These are phyloP conservation scores for Malus sylvestris DNA, from an alignment of 306 rosid genomes.

Conservation along the genomic window DNA sequence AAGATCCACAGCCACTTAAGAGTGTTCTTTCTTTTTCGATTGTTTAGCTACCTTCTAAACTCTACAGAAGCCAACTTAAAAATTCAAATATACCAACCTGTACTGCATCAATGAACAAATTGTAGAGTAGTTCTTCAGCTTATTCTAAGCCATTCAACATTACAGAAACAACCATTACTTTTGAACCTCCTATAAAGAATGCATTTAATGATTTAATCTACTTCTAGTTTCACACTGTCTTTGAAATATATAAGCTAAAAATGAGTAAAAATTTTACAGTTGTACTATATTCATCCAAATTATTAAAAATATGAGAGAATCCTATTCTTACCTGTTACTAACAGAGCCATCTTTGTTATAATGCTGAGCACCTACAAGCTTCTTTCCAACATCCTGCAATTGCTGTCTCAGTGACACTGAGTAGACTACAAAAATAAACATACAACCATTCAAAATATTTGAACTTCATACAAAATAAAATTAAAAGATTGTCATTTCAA, in stretches of 20 bases:
- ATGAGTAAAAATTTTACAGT: neutral
- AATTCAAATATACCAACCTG: neutral
- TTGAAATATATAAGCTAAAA: neutral
- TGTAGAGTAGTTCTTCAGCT: neutral
- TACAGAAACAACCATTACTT: neutral
- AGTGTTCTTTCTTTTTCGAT: neutral
- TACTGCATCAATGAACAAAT: neutral
- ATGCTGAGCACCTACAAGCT: constrained; percentile 91
- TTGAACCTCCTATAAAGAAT: neutral
- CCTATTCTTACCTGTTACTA: constrained; percentile 67
- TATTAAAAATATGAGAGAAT: neutral
- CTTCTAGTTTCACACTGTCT: neutral
- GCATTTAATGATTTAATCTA: neutral
- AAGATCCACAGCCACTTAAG: neutral
- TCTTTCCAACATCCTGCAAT: constrained; percentile 96
- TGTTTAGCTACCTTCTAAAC: neutral
- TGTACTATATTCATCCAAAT: neutral
- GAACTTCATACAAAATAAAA: constrained; percentile 9
- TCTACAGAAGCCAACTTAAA: neutral
- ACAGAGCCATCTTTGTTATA: constrained; percentile 94
- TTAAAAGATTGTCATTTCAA: constrained; percentile 2
- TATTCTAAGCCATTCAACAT: neutral
- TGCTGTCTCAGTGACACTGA: constrained; percentile 96
- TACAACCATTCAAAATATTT: constrained; percentile 22
- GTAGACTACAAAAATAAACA: constrained; percentile 68